Base-by-base conservation (phyloP, 2,329 filamentous ascomycete genomes). In the Neonectria hederae region DNA sequence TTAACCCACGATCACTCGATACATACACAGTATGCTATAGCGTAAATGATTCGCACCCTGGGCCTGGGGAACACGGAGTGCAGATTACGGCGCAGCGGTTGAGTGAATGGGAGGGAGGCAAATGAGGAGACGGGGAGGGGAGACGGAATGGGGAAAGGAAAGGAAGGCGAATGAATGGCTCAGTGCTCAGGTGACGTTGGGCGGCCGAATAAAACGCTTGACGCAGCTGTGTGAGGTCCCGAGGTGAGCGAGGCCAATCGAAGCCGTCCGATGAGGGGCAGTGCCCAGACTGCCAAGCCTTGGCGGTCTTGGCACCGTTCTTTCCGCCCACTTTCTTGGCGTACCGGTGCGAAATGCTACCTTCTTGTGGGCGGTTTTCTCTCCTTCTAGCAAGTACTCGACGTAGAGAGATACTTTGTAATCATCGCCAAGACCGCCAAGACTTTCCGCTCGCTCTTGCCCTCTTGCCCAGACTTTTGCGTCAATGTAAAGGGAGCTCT, bases 281-380 rank as follows among this genome's bases (percentile, higher is more conserved):
- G 69, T 73, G 78, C 78, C 78, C 75, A 80, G 78, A 62, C 63
- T 71, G 78, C 78, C 78, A 80, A 80, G 77, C 0, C 76, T 78
- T 79, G 77, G 76, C 76, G 62, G 26, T 61, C 77, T 79, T 79
- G 77, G 77, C 77, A 75, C 42, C 45, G 60, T 68, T 55, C 67
- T 71, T 70, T 75, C 74, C 72, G 71, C 77, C 69, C 71, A 59
- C 58, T 9, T 46, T 48, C 51, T 52, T n/a, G 26, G 54, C 24
- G 72, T 76, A 71, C 28, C 38, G 46, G 17, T 43, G 53, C 43
- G 46, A 64, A 45, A 30, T n/a, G 49, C 48, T 70, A 76, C 73
- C 24, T 67, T 0, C 14, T 17, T 7, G 5, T 7, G 8, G 17
- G 35, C 8, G 35, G 14, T 17, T 1, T 2, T 0, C 26, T 3